Evolutionary conservation across 2,329 filamentous ascomycete genomes (phyloP).

Genomic region (Chalara sp.): DNA sequence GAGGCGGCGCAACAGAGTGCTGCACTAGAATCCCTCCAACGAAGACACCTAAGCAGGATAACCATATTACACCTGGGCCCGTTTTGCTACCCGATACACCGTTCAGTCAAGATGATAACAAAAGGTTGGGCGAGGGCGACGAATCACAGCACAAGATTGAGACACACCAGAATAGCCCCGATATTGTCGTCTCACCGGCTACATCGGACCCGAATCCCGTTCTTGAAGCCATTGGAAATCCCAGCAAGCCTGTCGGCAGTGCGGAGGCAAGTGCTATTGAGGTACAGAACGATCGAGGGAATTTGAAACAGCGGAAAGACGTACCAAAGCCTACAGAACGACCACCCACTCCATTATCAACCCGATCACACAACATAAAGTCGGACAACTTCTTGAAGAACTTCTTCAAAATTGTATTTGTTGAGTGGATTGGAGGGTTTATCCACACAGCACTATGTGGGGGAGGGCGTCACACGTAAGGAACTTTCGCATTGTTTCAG

Average conservation of each 20-base stretch:
- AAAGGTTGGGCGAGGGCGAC: background rate
- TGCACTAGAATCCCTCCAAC: background rate
- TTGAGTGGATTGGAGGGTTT: conserved; percentile 30
- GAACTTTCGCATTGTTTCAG: conserved; percentile 3
- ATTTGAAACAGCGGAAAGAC: no score
- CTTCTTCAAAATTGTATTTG: conserved; percentile 28
- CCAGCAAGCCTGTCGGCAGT: conserved; percentile 8
- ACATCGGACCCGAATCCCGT: conserved; percentile 12
- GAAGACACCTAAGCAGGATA: background rate
- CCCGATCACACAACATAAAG: conserved; percentile 21
- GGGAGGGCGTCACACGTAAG: conserved; percentile 23
- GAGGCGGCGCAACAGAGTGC: background rate
- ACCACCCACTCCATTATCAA: conserved; percentile 22
- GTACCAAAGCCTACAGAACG: conserved; percentile 10
- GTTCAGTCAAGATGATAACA: background rate
- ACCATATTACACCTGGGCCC: background rate
- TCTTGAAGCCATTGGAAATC: background rate
- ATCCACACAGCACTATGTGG: conserved; percentile 22
- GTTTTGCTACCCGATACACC: background rate
- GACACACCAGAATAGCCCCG: conserved; percentile 10
- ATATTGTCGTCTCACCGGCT: conserved; percentile 16
- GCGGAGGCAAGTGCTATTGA: conserved; percentile 19
- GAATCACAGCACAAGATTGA: conserved; percentile 1
- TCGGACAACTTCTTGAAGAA: conserved; percentile 22
- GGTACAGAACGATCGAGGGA: background rate